Base-by-base conservation (phyloP, 78 protist genomes). In the Cavenderia fasciculata region DNA sequence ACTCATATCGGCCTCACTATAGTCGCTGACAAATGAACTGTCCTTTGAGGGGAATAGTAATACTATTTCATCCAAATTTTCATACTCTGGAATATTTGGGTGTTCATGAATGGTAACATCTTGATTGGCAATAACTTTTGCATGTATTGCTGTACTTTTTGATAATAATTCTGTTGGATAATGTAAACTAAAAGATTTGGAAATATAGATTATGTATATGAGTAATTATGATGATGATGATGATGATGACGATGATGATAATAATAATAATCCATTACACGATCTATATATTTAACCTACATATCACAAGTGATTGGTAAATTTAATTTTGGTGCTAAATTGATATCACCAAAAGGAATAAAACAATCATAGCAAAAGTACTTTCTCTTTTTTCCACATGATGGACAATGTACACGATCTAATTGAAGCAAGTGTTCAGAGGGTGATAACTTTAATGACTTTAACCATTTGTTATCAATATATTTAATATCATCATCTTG, bases 291-390 rank as follows among this genome's bases (percentile, higher is more conserved):
- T n/a, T 23, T 27, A 33, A 47, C 71, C 5, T 82, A 88, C 94
- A 88, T 72, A 52, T 88, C 86, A 51, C 68, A 59, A 31, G 18
- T 29, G 38, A 88, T 40, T 49, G 94, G 94, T 49, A 88, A 36
- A 25, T 73, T 65, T 61, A 88, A 52, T 33, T 66, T 71, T 38
- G 94, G 94, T 0, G 65, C 34, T 11, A 34, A 47, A 19, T 3
- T 10, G 7, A 52, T 44, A 46, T 87, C 86, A 63, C 93, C 93
- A 29, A 88, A 73, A 33, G 94, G 94, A 41, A 62, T 44, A 56
- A 54, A 88, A 40, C 94, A 88, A 43, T 73, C 79, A 73, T 88
- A 88, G 62, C 94, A 88, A 73, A 88, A 88, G 16, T 75, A 88
- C 49, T 88, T 88, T 73, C 94, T 73, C 43, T 59, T 88, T 41